Percentiles rank a stretch among this genome's conserved stretches.
Conservation (phyloP, 2,329 filamentous ascomycete genomes). For the Exophiala viscosa region DNA sequence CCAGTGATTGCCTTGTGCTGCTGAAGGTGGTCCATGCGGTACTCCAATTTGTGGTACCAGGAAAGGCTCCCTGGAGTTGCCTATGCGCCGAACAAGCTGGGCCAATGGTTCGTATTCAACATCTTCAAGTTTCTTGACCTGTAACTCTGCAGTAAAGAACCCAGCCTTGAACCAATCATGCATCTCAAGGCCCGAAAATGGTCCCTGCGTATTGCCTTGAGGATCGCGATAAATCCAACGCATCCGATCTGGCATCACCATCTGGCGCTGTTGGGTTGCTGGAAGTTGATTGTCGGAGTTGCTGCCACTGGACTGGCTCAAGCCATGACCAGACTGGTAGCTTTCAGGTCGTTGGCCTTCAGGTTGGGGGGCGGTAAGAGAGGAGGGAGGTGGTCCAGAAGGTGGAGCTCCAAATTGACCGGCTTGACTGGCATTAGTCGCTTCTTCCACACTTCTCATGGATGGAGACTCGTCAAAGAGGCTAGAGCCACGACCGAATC, state of each 20-base stretch:
- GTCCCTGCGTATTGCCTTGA: conserved; percentile 85
- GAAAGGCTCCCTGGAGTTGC: conserved; percentile 96
- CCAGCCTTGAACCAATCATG: conserved; percentile 99
- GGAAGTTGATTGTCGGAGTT: conserved; percentile 55
- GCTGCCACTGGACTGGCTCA: conserved; percentile 32
- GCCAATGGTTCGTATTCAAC: conserved; percentile 90
- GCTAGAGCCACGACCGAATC: conserved; percentile 17
- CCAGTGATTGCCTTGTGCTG: conserved; percentile 23
- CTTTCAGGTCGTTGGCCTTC: conserved; percentile 12
- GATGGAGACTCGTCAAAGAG: conserved; percentile 20
- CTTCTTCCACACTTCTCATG: conserved; percentile 20
- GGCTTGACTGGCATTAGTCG: conserved; percentile 1
- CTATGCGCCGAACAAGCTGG: conserved; percentile 90
- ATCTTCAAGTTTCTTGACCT: conserved; percentile 94
- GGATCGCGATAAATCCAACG: conserved; percentile 97
- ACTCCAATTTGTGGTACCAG: conserved; percentile 96
- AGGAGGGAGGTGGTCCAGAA: conserved; percentile 8
- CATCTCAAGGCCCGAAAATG: conserved; percentile 96
- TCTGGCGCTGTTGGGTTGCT: conserved; percentile 69
- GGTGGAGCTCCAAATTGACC: conserved; percentile 9
- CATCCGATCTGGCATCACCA: conserved; percentile 99
- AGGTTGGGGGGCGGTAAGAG: conserved; percentile 17
- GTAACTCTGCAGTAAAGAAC: conserved; percentile 90
- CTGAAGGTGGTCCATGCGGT: conserved; percentile 65
- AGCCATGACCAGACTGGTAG: conserved; percentile 33